Percentiles rank a stretch among this genome's conserved stretches.
phyloP scores from a whole-genome alignment of 1,284 basidiomycete species.

The Melampsora americana region DNA sequence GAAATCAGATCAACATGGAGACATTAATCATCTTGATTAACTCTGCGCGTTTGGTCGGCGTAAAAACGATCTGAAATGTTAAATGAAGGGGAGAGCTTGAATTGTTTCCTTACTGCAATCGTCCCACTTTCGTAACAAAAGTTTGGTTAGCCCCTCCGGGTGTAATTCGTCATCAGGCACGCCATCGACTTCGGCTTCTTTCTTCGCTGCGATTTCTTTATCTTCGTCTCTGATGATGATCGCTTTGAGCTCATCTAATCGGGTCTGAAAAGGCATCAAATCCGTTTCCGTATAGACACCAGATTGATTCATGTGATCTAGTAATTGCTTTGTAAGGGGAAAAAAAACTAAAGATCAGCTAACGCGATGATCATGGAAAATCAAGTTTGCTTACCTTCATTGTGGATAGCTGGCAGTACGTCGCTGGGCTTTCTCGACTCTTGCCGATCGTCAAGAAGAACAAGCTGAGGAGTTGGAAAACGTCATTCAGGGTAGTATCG shows the following conservation, averaged over 20 bases:
- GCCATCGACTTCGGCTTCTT: slow-evolving; percentile 44
- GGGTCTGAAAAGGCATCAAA: slow-evolving; percentile 75
- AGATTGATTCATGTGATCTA: slow-evolving; percentile 88
- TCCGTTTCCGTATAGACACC: slow-evolving; percentile 86
- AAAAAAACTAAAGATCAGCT: not conserved
- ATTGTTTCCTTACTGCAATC: slow-evolving; percentile 25
- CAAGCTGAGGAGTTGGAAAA: slow-evolving; percentile 64
- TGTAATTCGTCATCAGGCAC: slow-evolving; percentile 44
- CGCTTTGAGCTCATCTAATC: slow-evolving; percentile 71
- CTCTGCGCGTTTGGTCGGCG: not conserved
- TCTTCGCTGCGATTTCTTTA: slow-evolving; percentile 48
- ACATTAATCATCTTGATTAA: not conserved
- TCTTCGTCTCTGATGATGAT: slow-evolving; percentile 73
- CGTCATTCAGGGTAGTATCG: slow-evolving; percentile 86
- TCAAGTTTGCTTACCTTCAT: slow-evolving; percentile 70
- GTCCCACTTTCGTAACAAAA: slow-evolving; percentile 44
- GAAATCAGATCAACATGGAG: slow-evolving; percentile 5
- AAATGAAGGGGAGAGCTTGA: slow-evolving; percentile 7
- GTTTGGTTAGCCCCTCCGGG: slow-evolving; percentile 49
- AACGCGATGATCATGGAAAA: not conserved
- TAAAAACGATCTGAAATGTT: not conserved
- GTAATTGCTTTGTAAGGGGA: slow-evolving; percentile 65
- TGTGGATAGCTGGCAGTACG: slow-evolving; percentile 87
- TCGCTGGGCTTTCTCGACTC: slow-evolving; percentile 83
- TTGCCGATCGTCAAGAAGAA: slow-evolving; percentile 67